Evolutionary conservation across 257 asterid species (phyloP), one percentile per base, ranked within the genome.

Genomic region (Hygrophila difformis): DNA sequence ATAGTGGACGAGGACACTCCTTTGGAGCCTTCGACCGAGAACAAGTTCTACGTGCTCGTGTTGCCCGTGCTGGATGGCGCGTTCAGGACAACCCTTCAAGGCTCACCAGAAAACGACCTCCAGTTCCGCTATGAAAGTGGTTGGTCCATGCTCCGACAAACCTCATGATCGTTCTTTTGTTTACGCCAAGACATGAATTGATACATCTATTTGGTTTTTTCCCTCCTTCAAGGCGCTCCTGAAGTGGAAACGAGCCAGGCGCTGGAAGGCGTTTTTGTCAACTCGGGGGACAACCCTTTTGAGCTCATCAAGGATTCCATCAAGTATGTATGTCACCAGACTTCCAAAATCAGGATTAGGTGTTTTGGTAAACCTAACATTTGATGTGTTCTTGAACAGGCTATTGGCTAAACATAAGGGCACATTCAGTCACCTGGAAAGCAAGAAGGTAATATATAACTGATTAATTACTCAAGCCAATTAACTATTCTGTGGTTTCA

Each of bases 121-220:
- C 63, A 69, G 20, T 67, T 79, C 55, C 72, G 89, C 51, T 49
- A 68, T 31, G 85, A 75, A 61, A 79, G 89, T 26, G 79, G 84
- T 63, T 15, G 15, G 64, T 58, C 26, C 4, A 26, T 46, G 8
- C 14, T 47, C 28, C 36, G 18, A 33, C 17, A 35, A 23, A 7
- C 37, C 47, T 34, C 24, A 26, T 28, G 12, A n/a, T 23, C 7
- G 3, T 9, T 13, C 17, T 56, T 50, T 1, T 12, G n/a, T 16
- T 60, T 39, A n/a, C 12, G 12, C 18, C 18, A 44, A 18, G 49
- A 20, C 15, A 2, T 22, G 8, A 21, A n/a, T 44, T 47, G 39
- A 35, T 2, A 13, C 4, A 1, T 49, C 12, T 22, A 11, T 6
- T 4, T 34, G 3, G 11, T 3, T 23, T 12, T 66, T 41, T 6